Conservation (phyloP, 768 basidiomycete genomes). For the Pleurotus tuber-regium region DNA sequence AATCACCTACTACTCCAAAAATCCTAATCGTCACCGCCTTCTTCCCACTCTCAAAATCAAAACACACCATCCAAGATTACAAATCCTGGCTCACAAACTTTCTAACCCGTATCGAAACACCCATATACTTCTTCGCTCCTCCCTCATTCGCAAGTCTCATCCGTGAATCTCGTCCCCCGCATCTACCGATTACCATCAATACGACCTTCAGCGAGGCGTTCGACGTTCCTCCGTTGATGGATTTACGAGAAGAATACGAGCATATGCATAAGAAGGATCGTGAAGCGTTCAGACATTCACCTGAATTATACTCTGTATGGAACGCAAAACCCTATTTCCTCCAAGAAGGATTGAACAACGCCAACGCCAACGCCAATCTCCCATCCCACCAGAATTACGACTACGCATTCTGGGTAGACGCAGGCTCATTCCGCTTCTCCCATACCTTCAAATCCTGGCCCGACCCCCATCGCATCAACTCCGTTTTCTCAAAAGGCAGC, state of each 20-base stretch:
- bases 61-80: conserved; percentile 47
- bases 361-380: conserved; percentile 3
- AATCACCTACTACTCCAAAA: conserved; percentile 12
- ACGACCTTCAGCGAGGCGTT: conserved; percentile 45
- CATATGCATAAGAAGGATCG: conserved; percentile 44
- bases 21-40: conserved; percentile 56
- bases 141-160: conserved; percentile 34
- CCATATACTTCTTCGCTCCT: conserved; percentile 54
- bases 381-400: conserved; percentile 30
- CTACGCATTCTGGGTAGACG: conserved; percentile 60
- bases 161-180: conserved; percentile 25
- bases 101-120: conserved; percentile 40
- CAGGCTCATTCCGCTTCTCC: conserved; percentile 45
- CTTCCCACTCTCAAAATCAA: conserved; percentile 48
- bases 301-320: conserved; percentile 55
- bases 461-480: conserved; percentile 33
- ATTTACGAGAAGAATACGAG: conserved; percentile 30
- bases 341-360: conserved; percentile 33
- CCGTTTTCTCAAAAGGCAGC: conserved; percentile 36
- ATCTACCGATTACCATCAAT: conserved; percentile 38
- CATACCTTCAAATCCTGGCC: conserved; percentile 52
- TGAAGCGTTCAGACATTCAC: conserved; percentile 38
- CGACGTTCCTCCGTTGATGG: conserved; percentile 43
- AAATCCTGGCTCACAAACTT: conserved; percentile 42
- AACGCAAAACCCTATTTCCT: conserved; percentile 53